These are phyloP conservation scores for sorghum (Sorghum bicolor) DNA, from an alignment of 176 grass and related monocot genomes.

Conservation along the genomic window DNA sequence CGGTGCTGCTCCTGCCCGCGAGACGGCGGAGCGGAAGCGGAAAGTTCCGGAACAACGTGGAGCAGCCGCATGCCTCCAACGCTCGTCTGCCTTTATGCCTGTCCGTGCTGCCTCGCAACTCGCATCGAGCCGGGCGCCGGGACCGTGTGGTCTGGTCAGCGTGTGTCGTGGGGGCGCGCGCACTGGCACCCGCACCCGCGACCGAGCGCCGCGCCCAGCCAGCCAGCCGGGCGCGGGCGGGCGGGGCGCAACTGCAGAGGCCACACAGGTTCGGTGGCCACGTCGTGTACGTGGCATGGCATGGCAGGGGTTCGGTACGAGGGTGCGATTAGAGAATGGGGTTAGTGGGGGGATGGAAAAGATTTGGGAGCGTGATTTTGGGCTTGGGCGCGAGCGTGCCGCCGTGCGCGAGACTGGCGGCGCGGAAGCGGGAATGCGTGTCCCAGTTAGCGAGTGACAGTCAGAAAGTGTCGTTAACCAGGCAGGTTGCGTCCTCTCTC, in stretches of 20 bases:
- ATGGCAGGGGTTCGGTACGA: background rate
- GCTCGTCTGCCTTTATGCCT: slow-evolving; percentile 31
- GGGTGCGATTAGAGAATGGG: background rate
- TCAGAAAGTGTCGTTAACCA: background rate
- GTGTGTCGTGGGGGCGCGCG: background rate
- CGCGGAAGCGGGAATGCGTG: background rate
- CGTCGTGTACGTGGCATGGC: slow-evolving; percentile 8
- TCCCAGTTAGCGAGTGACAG: background rate
- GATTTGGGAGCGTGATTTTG: background rate
- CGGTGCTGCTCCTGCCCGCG: background rate
- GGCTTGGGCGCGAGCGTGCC: background rate
- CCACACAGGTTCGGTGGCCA: background rate
- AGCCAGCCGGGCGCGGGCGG: too few species aligned
- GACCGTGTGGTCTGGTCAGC: slow-evolving; percentile 20
- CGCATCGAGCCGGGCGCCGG: background rate
- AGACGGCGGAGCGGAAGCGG: slow-evolving; percentile 9
- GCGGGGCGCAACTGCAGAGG: too few species aligned
- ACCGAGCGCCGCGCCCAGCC: background rate
- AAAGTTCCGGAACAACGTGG: slow-evolving; percentile 53
- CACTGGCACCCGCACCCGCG: background rate
- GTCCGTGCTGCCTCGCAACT: background rate
- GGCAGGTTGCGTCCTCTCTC: background rate
- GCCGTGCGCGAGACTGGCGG: slow-evolving; percentile 17
- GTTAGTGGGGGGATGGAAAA: background rate
- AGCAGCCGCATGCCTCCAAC: slow-evolving; percentile 12